Evolutionary conservation across 2,329 filamentous ascomycete species (phyloP).

Genomic region (Anthostomella pinea): DNA sequence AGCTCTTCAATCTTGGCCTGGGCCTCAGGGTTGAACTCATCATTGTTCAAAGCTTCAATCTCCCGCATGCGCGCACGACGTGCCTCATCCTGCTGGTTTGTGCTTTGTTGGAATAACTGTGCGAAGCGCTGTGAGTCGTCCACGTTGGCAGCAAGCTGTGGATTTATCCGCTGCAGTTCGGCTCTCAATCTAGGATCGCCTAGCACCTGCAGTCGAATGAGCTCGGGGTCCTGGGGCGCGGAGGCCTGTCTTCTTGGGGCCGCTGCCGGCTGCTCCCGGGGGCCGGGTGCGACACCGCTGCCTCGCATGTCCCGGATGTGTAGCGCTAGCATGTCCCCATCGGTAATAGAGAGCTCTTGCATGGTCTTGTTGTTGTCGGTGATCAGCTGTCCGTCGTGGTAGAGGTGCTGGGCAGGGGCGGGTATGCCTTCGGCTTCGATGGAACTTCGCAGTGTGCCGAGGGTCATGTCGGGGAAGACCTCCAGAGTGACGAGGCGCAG

Average conservation of each 20-base stretch:
- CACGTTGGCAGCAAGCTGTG: slow-evolving; percentile 72
- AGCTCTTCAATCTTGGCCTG: slow-evolving; percentile 94
- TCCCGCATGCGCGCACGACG: slow-evolving; percentile 77
- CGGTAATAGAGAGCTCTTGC: slow-evolving; percentile 73
- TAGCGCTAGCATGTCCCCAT: slow-evolving; percentile 90
- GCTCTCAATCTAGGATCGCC: slow-evolving; percentile 71
- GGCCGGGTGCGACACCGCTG: slow-evolving; percentile 36
- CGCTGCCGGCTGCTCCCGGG: slow-evolving; percentile 35
- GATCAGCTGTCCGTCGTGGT: slow-evolving; percentile 83
- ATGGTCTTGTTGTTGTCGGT: slow-evolving; percentile 76
- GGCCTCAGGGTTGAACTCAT: slow-evolving; percentile 90
- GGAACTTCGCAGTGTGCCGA: slow-evolving; percentile 82
- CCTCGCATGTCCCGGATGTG: slow-evolving; percentile 65
- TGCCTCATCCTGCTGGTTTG: slow-evolving; percentile 67
- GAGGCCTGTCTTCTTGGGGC: slow-evolving; percentile 30
- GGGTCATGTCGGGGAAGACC: slow-evolving; percentile 66
- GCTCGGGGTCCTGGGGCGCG: slow-evolving; percentile 67
- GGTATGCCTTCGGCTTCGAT: slow-evolving; percentile 81
- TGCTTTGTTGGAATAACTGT: slow-evolving; percentile 65
- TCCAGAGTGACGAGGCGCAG: slow-evolving; percentile 63
- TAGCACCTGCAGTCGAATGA: slow-evolving; percentile 77
- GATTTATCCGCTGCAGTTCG: slow-evolving; percentile 68
- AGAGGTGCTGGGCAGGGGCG: slow-evolving; percentile 73
- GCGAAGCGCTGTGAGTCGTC: slow-evolving; percentile 76
- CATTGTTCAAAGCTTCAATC: slow-evolving; percentile 82